These are phyloP conservation scores for Tuber calosporum DNA, from an alignment of 495 filamentous ascomycete species.

Conservation along the genomic window DNA sequence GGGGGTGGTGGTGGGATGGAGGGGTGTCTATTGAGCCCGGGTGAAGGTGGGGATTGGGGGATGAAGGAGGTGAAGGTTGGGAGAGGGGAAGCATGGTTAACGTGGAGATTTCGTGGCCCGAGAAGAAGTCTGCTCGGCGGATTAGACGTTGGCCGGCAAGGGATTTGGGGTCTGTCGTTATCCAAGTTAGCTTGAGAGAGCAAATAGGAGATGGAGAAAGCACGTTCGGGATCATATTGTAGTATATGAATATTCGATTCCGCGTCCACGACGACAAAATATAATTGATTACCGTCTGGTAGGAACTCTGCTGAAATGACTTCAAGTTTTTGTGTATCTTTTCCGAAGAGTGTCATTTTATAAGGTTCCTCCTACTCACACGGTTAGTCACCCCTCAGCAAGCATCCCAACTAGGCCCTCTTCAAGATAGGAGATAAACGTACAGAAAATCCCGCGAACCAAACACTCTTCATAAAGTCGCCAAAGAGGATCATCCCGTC, in stretches of 20 bases:
- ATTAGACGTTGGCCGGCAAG: slow-evolving; percentile 80
- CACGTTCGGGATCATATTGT: slow-evolving; percentile 88
- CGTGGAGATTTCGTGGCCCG: slow-evolving; percentile 65
- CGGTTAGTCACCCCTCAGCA: slow-evolving; percentile 32
- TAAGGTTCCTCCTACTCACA: slow-evolving; percentile 68
- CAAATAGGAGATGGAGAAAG: slow-evolving; percentile 4
- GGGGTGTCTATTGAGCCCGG: slow-evolving; percentile 31
- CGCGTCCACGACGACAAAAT: slow-evolving; percentile 73
- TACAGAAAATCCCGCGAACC: slow-evolving; percentile 89
- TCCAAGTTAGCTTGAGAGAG: slow-evolving; percentile 6
- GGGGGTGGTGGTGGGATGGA: slow-evolving; percentile 23
- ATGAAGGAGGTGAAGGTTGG: slow-evolving; percentile 37
- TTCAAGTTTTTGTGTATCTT: slow-evolving; percentile 66
- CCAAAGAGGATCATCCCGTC: slow-evolving; percentile 77
- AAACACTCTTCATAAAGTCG: slow-evolving; percentile 85
- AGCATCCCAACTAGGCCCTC: background rate
- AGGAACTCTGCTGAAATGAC: slow-evolving; percentile 79
- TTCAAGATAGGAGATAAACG: slow-evolving; percentile 10
- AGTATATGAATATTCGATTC: slow-evolving; percentile 80
- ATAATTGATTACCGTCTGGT: slow-evolving; percentile 74
- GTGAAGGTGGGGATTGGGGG: slow-evolving; percentile 37
- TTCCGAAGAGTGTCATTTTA: slow-evolving; percentile 88
- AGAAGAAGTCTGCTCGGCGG: slow-evolving; percentile 78
- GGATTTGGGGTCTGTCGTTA: slow-evolving; percentile 72
- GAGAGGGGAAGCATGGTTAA: slow-evolving; percentile 68